These are phyloP conservation scores for Fomitopsis schrenkii DNA, from an alignment of 1,284 basidiomycete species.

Conservation along the genomic window DNA sequence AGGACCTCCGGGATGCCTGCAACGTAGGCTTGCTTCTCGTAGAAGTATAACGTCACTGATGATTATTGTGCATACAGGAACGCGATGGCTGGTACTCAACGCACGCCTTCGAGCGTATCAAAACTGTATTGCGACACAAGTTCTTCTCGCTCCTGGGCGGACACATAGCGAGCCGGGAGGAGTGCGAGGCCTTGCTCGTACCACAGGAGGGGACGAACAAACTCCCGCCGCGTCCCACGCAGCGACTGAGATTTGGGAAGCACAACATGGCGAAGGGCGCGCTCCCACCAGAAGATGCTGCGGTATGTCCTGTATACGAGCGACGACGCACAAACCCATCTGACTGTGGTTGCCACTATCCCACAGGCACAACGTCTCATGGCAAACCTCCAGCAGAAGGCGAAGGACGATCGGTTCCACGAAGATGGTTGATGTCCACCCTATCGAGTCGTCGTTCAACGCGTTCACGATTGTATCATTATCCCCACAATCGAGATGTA, in stretches of 20 bases:
- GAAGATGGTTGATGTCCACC: constrained; percentile 5
- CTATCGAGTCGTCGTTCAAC: background rate
- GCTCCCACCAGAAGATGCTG: constrained; percentile 72
- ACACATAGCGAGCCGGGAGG: constrained; percentile 62
- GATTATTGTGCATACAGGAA: constrained; percentile 42
- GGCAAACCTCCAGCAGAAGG: constrained; percentile 56
- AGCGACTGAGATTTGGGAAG: constrained; percentile 55
- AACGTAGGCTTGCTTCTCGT: constrained; percentile 47
- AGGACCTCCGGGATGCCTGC: constrained; percentile 63
- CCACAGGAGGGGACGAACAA: constrained; percentile 41
- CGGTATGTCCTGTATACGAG: constrained; percentile 42
- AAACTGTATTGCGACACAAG: constrained; percentile 80
- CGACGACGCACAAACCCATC: background rate
- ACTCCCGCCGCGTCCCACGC: constrained; percentile 32
- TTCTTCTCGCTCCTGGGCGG: constrained; percentile 83
- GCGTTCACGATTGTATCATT: background rate
- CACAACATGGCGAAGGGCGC: constrained; percentile 86
- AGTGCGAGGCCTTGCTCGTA: constrained; percentile 61
- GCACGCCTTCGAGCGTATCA: constrained; percentile 76
- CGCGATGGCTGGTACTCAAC: constrained; percentile 84
- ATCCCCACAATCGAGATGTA: background rate
- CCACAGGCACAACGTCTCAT: constrained; percentile 24
- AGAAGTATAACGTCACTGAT: background rate
- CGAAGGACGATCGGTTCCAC: constrained; percentile 33
- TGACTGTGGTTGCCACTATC: background rate